Evolutionary conservation across 2,329 filamentous ascomycete species (phyloP).

Genomic region (Aspergillus vadensis): DNA sequence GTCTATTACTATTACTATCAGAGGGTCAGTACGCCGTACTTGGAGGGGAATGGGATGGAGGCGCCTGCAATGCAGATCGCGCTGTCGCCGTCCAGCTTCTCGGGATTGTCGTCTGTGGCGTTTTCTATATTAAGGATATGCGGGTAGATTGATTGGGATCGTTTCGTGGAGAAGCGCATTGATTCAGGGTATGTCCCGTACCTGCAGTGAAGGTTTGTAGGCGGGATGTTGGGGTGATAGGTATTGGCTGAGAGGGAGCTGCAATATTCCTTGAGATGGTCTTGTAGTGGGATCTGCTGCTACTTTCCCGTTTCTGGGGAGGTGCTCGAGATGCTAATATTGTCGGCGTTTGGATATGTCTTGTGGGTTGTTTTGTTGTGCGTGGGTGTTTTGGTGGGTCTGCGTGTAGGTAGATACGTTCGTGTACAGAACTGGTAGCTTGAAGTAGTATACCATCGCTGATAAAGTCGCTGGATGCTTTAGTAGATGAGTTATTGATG

Average conservation of each 20-base stretch:
- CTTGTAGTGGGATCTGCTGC: neutral
- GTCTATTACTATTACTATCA: neutral
- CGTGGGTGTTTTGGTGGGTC: slow-evolving; percentile 46
- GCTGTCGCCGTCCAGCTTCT: neutral
- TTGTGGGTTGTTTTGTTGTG: slow-evolving; percentile 34
- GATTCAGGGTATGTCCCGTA: too few relatives aligned
- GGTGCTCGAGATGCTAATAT: slow-evolving; percentile 28
- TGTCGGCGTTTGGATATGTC: slow-evolving; percentile 28
- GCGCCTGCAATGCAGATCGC: slow-evolving; percentile 3
- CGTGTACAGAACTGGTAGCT: slow-evolving; percentile 50
- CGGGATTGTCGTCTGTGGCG: neutral
- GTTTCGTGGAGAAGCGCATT: neutral
- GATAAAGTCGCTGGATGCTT: slow-evolving; percentile 34
- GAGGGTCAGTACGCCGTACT: neutral
- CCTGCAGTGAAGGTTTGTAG: neutral
- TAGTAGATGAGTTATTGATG: slow-evolving; percentile 42
- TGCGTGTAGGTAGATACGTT: slow-evolving; percentile 49
- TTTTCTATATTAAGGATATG: slow-evolving; percentile 1
- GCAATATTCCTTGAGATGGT: too few relatives aligned
- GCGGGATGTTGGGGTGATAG: neutral
- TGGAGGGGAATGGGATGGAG: neutral
- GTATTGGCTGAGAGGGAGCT: neutral
- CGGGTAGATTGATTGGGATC: neutral
- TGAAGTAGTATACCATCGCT: slow-evolving; percentile 37
- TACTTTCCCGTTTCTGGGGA: slow-evolving; percentile 10